Evolutionary conservation across 225 moss, liverwort and hornwort genomes (phyloP), one percentile per base, ranked within the genome.

Genomic region (Physcomitrellopsis africana): DNA sequence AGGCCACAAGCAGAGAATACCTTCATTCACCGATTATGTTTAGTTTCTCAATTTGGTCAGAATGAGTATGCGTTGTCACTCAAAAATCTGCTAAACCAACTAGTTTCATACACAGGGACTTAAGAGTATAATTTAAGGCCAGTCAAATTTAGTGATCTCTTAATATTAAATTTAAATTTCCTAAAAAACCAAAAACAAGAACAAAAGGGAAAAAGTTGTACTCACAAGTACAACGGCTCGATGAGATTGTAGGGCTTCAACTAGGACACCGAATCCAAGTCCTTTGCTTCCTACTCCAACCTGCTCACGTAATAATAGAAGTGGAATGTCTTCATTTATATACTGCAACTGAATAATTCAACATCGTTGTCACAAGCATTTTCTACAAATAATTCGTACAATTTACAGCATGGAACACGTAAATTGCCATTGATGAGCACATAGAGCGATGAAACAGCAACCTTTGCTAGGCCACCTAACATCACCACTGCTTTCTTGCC

Each of bases 381-480:
- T 20, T 24, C n/a, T 45, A 59, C 32, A 29, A 1, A 20, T 19
- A 47, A 32, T 9, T 18, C 0, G 10, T 15, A 19, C 60, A 17
- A 37, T 37, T 7, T 23, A 49, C 54, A 49, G 3, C n/a, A 43
- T 72, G 43, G 14, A 68, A 48, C 59, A 12, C 2, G 29, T 23
- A 42, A 68, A 45, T 55, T 17, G 11, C 8, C 17, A 55, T 17
- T 8, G 10, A 19, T 37, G 23, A 32, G 20, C 48, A 57, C 51
- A 22, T 8, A 51, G 51, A 61, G 16, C 48, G 48, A 44, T 29
- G 17, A 73, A 70, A 59, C 24, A 56, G 43, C 1, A 68, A 97
- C 94, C 95, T 99, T 99, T 59, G 92, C 99, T 73, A 91, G 84
- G 58, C 99, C 99, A 73, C 99, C 99, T 47, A 99, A 83, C 76